Percentiles rank a stretch among this genome's conserved stretches.
Evolutionary conservation across 108 stramenopile genomes (phyloP).

Genomic region (Schizochytrium sp.): DNA sequence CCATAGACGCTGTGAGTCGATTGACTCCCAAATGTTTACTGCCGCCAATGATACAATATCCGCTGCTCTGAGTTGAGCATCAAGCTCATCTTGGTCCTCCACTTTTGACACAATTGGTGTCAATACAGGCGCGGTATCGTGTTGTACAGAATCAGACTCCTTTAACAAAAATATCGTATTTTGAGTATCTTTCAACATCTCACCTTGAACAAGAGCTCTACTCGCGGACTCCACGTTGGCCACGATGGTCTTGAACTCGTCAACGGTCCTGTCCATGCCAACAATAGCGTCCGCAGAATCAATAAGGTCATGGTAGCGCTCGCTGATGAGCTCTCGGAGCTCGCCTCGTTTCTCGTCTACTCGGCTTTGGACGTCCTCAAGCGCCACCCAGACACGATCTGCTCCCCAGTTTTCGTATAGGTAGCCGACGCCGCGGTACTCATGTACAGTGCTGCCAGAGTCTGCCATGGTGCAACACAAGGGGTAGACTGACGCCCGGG

Average conservation of each 20-base stretch:
- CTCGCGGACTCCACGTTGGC: background rate
- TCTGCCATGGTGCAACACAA: too few species aligned
- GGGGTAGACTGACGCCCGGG: too few species aligned
- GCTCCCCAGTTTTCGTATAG: constrained; percentile 47
- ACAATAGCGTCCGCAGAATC: constrained; percentile 53
- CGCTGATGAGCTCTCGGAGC: constrained; percentile 49
- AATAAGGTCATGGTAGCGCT: constrained; percentile 56
- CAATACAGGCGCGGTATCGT: too few species aligned
- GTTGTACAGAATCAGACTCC: too few species aligned
- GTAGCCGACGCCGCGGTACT: constrained; percentile 33
- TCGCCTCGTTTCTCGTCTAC: constrained; percentile 50
- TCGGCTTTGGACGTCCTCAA: background rate
- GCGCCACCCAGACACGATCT: constrained; percentile 55
- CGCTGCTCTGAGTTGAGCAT: background rate
- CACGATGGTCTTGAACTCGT: constrained; percentile 56
- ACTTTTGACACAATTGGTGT: too few species aligned
- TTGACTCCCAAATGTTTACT: constrained; percentile 49
- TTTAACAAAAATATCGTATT: background rate
- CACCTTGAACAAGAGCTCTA: constrained; percentile 15
- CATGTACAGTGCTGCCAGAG: background rate
- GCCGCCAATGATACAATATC: constrained; percentile 31
- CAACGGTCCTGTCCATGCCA: constrained; percentile 51
- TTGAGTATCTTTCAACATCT: background rate
- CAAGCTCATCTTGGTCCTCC: background rate
- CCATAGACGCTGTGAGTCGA: constrained; percentile 47